phyloP scores from a whole-genome alignment of 192 early-diverging fungal genomes.

The Powellomyces hirtus region DNA sequence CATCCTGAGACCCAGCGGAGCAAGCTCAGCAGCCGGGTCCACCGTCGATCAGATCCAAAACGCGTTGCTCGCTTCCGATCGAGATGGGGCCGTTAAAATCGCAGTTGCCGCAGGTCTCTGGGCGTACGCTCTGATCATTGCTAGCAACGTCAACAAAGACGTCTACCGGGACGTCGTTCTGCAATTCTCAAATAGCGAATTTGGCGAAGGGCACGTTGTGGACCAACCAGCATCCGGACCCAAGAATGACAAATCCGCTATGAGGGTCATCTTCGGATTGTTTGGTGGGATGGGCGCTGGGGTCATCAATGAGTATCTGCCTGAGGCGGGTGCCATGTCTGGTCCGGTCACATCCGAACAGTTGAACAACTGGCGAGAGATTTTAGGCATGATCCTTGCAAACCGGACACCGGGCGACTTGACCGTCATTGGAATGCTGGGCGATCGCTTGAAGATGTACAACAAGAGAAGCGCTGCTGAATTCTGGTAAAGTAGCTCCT shows the following conservation, averaged over 20 bases:
- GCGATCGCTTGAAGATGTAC: constrained; percentile 65
- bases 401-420: constrained; percentile 78
- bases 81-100: constrained; percentile 51
- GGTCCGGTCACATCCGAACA: neutral
- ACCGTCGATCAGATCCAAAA: constrained; percentile 56
- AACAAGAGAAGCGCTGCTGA: constrained; percentile 66
- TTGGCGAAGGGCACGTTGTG: constrained; percentile 10
- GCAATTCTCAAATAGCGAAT: constrained; percentile 62
- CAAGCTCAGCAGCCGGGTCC: too few species aligned
- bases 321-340: neutral
- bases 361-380: constrained; percentile 66
- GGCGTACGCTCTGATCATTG: constrained; percentile 88
- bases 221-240: neutral
- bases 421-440: constrained; percentile 69
- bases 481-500: constrained; percentile 62
- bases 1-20: neutral
- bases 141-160: constrained; percentile 81
- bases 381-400: constrained; percentile 73
- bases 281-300: constrained; percentile 28
- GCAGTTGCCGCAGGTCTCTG: constrained; percentile 62
- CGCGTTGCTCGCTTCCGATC: constrained; percentile 59
- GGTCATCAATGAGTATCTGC: constrained; percentile 7
- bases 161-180: constrained; percentile 77
- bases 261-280: constrained; percentile 40
- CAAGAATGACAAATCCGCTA: constrained; percentile 17